Percentiles rank a stretch among this genome's conserved stretches.
phyloP scores from a whole-genome alignment of 2,329 filamentous ascomycete species.

The Curvularia spicifera region DNA sequence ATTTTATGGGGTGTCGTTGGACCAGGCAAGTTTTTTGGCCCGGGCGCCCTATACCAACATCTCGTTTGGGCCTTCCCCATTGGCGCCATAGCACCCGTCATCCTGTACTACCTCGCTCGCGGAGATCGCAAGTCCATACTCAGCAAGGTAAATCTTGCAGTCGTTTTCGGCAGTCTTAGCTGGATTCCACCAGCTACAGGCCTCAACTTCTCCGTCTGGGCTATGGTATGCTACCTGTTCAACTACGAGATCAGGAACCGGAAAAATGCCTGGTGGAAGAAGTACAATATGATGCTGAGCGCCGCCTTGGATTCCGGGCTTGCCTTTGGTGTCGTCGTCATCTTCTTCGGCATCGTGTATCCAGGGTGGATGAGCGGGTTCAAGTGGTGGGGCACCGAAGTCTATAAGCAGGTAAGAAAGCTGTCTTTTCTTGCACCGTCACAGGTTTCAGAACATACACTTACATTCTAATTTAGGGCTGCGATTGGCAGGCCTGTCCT shows the following conservation, averaged over 20 bases:
- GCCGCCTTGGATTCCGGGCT: constrained; percentile 83
- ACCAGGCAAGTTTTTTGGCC: constrained; percentile 80
- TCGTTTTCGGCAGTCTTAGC: constrained; percentile 79
- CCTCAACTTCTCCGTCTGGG: constrained; percentile 89
- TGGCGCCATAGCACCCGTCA: constrained; percentile 75
- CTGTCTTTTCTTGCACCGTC: neutral
- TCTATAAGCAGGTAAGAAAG: constrained; percentile 70
- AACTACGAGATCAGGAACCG: constrained; percentile 76
- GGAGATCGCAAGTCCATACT: constrained; percentile 66
- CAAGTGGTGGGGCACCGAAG: constrained; percentile 87
- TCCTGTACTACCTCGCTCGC: constrained; percentile 73
- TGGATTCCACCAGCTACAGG: constrained; percentile 87
- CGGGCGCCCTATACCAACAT: constrained; percentile 73
- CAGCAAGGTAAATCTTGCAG: constrained; percentile 79
- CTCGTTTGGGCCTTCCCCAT: constrained; percentile 83
- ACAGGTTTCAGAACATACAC: neutral
- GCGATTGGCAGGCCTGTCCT: constrained; percentile 82
- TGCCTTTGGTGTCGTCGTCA: constrained; percentile 80
- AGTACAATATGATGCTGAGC: constrained; percentile 88
- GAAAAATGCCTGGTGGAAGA: constrained; percentile 80
- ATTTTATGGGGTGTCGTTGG: constrained; percentile 91
- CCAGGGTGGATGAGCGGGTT: constrained; percentile 75
- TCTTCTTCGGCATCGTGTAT: constrained; percentile 88
- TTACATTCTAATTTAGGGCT: constrained; percentile 58
- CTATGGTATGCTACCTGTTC: constrained; percentile 82